Evolutionary conservation across 306 rosid species (phyloP), one percentile per base, ranked within the genome.

Genomic region (Quercus dentata): DNA sequence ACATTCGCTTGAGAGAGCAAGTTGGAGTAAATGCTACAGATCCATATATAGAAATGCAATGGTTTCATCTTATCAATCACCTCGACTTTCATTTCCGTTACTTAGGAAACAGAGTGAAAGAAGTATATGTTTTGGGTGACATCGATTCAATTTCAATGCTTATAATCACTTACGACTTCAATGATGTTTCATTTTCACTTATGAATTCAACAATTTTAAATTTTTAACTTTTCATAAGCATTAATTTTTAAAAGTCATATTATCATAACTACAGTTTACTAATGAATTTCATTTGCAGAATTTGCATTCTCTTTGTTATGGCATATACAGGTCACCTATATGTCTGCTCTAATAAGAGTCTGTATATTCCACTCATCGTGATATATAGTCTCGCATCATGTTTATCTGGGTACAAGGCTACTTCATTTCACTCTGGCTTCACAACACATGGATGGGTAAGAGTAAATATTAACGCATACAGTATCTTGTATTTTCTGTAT

Each of bases 361-460:
- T 74, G n/a, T 41, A 11, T 46, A 21, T 13, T 38, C 17, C 23
- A 56, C 38, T 67, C 19, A 4, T 80, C 46, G 0, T 31, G 46
- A 6, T 20, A 27, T 74, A 68, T 69, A 56, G 73, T 76, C 27
- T 76, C 5, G 52, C 79, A 6, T 80, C 73, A 21, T 38, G 61
- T 4, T 3, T 31, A 13, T 30, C 76, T 68, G 79, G 76, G 21
- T 79, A 61, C 14, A 23, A 56, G 13, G 78, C 78, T n/a, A 64
- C 71, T 35, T 13, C 78, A 35, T 63, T 84, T 51, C 81, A 84
- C 31, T 33, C 35, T 21, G 5, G 44, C 27, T 74, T 74, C 28
- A 46, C 79, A 7, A 23, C 63, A 11, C 14, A 6, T 56, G 76
- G 79, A 80, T 56, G 62, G 79, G 76, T 72, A 52, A 72, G 27